These are phyloP conservation scores for Erodium moschatum DNA, from an alignment of 441 rosid genomes.

Conservation along the genomic window DNA sequence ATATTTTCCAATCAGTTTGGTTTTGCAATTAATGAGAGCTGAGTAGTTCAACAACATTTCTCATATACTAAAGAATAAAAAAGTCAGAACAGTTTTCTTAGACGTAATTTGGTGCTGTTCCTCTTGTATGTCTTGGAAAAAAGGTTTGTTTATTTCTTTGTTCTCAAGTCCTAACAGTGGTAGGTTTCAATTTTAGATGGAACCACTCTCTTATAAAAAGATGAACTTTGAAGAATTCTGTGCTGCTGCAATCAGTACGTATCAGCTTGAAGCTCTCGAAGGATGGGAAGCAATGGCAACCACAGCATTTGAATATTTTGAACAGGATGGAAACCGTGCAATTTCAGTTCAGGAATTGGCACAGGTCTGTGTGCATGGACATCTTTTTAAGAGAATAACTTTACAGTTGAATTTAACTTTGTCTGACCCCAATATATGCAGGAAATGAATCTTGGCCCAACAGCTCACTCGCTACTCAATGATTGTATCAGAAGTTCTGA, in stretches of 20 bases:
- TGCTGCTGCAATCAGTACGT: constrained; percentile 80
- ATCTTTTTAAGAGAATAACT: neutral
- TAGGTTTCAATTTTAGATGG: constrained; percentile 20
- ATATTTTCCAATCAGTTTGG: too few relatives aligned
- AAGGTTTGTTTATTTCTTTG: neutral
- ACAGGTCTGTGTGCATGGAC: constrained; percentile 43
- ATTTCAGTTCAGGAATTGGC: constrained; percentile 87
- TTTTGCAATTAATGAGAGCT: too few relatives aligned
- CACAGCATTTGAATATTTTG: constrained; percentile 66
- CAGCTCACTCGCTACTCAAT: constrained; percentile 65
- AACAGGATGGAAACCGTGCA: constrained; percentile 75
- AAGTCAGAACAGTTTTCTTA: neutral
- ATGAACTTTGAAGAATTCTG: constrained; percentile 94
- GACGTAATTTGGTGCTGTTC: neutral
- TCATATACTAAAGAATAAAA: neutral
- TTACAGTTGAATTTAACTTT: neutral
- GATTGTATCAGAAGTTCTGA: constrained; percentile 86
- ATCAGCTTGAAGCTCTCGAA: constrained; percentile 82
- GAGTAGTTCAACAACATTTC: too few relatives aligned
- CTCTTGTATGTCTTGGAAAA: neutral
- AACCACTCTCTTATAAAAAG: constrained; percentile 67
- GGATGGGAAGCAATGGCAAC: constrained; percentile 40
- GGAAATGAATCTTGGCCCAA: constrained; percentile 90
- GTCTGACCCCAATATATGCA: constrained; percentile 24
- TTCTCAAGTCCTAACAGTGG: neutral